These are phyloP conservation scores for Aspergillus candidus DNA, from an alignment of 2,329 filamentous ascomycete genomes.

Conservation along the genomic window DNA sequence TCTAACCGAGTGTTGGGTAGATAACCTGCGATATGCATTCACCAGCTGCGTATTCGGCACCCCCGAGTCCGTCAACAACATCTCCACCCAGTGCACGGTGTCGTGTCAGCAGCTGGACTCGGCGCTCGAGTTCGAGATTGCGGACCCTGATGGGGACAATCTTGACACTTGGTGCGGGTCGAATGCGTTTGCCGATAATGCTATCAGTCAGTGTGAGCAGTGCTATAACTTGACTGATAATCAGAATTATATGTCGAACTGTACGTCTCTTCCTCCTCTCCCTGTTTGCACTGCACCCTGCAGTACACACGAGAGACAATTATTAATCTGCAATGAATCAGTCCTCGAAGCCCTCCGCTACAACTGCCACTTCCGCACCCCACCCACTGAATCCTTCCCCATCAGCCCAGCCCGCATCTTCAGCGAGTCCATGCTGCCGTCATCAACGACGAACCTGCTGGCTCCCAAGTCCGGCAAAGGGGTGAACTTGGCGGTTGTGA, in stretches of 20 bases:
- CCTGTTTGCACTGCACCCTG: no score
- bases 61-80: slow-evolving; percentile 30
- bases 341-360: slow-evolving; percentile 43
- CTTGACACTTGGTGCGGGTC: slow-evolving; percentile 35
- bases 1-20: slow-evolving; percentile 18
- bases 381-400: slow-evolving; percentile 31
- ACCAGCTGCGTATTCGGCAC: slow-evolving; percentile 40
- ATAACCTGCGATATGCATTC: slow-evolving; percentile 42
- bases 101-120: slow-evolving; percentile 31
- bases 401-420: slow-evolving; percentile 39
- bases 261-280: slow-evolving; percentile 23
- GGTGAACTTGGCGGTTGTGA: slow-evolving; percentile 34
- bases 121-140: slow-evolving; percentile 28
- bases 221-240: slow-evolving; percentile 40
- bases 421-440: slow-evolving; percentile 33
- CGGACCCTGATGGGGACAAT: slow-evolving; percentile 23
- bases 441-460: slow-evolving; percentile 21
- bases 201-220: slow-evolving; percentile 36
- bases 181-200: slow-evolving; percentile 35
- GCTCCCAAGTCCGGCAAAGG: slow-evolving; percentile 9
- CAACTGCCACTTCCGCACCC: slow-evolving; percentile 38
- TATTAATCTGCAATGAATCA: slow-evolving; percentile 11
- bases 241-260: slow-evolving; percentile 40
- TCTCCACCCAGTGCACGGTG: slow-evolving; percentile 42
- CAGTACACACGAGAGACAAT: slow-evolving; percentile 3